Base-by-base conservation (phyloP, 129 eudicot species). In the Saussurea involucrata region DNA sequence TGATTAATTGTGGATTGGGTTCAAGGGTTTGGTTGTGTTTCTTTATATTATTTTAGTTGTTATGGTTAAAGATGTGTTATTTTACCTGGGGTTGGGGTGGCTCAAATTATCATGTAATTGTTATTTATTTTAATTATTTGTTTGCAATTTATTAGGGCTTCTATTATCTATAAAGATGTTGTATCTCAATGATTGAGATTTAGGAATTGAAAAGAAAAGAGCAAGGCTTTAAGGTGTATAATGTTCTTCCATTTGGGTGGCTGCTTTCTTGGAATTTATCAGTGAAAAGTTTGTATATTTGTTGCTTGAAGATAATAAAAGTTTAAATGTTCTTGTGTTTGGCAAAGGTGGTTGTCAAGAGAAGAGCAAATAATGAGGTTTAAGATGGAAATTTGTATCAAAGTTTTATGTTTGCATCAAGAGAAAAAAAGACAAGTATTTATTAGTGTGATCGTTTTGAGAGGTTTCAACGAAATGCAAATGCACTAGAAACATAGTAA, bases 61-160 rank as follows among this genome's bases (percentile, higher is more conserved):
- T 36, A 36, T 36, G 44, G 10, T 28, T 28, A 28, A 28, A 28
- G 31, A 28, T 1, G 31, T 28, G 31, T 28, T 28, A 28, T 28
- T 28, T 28, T 28, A 28, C 31, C 31, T 28, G 31, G 31, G 31
- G 31, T 31, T 31, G 5, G 34, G 34, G 6, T 31, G 13, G 49
- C 13, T 40, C 13, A 11, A 40, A 40, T 40, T 11, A 0, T 53
- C 6, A 17, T 6, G 64, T 20, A 20, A 58, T 58, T 36, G 57
- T 46, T 46, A 46, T 49, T 53, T 17, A n/a, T 53, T 53, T 17
- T 0, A 3, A 27, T 27, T 49, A 15, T 53, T 17, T 4, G 17
- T 53, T 53, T 53, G 61, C 61, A 53, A 57, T 73, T 27, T 67
- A 76, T 76, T 76, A 53, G 57, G 74, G 49, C 21, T 66, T 66